Base-by-base conservation (phyloP, 495 filamentous ascomycete genomes). In the Daldinia vernicosa region DNA sequence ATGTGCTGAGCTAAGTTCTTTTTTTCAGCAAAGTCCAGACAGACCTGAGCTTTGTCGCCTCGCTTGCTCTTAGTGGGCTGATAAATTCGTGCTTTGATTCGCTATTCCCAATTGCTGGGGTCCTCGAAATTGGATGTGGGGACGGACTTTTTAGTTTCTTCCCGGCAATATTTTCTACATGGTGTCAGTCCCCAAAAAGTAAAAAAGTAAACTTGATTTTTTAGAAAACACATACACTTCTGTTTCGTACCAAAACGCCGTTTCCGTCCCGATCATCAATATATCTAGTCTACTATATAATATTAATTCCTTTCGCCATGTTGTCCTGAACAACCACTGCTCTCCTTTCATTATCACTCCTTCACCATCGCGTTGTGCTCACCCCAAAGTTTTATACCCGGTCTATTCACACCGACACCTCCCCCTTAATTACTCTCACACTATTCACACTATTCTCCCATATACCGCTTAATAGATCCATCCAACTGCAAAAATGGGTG, bases 401-500 rank as follows among this genome's bases (percentile, higher is more conserved):
- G 6, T 45, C n/a, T 24, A 32, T 56, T 55, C 26, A 30, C 59
- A 33, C 60, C 43, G 45, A 54, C 45, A 28, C 43, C n/a, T 39
- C 24, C 56, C 50, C 45, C 40, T 61, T 56, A 32, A 43, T 37
- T n/a, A 6, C 51, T 52, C 30, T 24, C 27, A n/a, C 39, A 5
- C 28, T 26, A 52, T 17, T 24, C 27, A n/a, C 39, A 5, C 28
- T 26, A 52, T 17, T 56, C 6, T 56, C 12, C 26, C 14, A 35
- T 37, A 56, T 22, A 32, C 53, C 33, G 12, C 24, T 52, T 24
- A 22, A 24, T 55, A 50, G 19, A 60, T 24, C 57, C 55, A 19
- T 22, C 39, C 24, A 72, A 54, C 24, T 52, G 45, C 55, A 60
- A 82, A 72, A 22, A 85, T 86, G 84, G 83, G 75, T 43, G 75